Base-by-base conservation (phyloP, 768 basidiomycete species). In the Royoungia palumana region DNA sequence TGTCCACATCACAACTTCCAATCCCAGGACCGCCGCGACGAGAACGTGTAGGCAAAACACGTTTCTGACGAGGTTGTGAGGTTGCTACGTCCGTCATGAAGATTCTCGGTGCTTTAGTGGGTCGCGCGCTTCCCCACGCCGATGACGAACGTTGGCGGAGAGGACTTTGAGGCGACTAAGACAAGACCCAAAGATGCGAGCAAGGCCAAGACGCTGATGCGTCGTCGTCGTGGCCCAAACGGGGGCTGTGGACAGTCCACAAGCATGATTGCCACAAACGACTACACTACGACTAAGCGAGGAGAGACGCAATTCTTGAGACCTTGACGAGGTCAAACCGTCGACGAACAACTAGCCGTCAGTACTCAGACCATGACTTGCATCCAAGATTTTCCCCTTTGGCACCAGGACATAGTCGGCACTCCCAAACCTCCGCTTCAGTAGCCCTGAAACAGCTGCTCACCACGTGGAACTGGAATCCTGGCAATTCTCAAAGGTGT, bases 11-110 rank as follows among this genome's bases (percentile, higher is more conserved):
- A 63, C 83, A 82, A 51, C 71, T 85, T 47, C 91, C 89, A 43
- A 89, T 80, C 30, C 88, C 89, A 24, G 87, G 85, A 14, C 88
- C 89, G 47, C 88, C 85, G 47, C 91, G 80, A 58, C 89, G 77
- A 47, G 86, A 79, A 59, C 92, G 81, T 66, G 88, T 80, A 36
- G 92, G 92, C 48, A 91, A 72, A 37, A 91, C 83, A 66, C 91
- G 84, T 70, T 86, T 87, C 69, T 82, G 83, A 47, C 78, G 81
- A 53, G 71, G 65, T 58, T 73, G 69, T 39, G 67, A 58, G 42
- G 63, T 60, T 44, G 67, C 51, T 54, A 61, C 61, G 55, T 76
- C 72, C 37, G 66, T 62, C 66, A 67, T 67, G 51, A 54, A 37
- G 49, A 37, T 41, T 43, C 25, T 35, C 21, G 41, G 49, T 49